Evolutionary conservation across 2,329 filamentous ascomycete species (phyloP).

Genomic region (Fulvia fulva): DNA sequence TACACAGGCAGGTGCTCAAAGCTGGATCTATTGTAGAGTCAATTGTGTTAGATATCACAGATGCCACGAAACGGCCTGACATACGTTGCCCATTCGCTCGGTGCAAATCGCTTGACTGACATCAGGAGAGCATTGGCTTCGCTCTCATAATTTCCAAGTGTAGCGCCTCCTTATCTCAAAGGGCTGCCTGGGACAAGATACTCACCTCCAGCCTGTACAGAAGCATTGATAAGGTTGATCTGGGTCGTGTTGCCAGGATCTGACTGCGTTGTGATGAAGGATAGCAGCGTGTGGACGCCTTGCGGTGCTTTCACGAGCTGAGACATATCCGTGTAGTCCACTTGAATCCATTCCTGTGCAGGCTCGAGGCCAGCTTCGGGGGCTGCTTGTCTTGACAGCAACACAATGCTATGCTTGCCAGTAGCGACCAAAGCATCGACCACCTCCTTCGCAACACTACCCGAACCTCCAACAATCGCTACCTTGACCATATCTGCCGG

Average conservation of each 20-base stretch:
- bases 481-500: constrained; percentile 41
- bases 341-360: constrained; percentile 3
- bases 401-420: constrained; percentile 50
- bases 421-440: constrained; percentile 48
- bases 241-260: constrained; percentile 10
- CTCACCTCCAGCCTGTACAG: constrained; percentile 3
- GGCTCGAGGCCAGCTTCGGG: not conserved
- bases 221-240: constrained; percentile 13
- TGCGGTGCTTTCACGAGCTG: not conserved
- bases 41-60: too few species aligned
- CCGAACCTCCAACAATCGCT: constrained; percentile 44
- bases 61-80: too few species aligned
- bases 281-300: constrained; percentile 12
- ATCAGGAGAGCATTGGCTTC: too few species aligned
- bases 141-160: too few species aligned
- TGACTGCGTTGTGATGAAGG: constrained; percentile 14
- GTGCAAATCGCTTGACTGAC: constrained; percentile 14
- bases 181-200: too few species aligned
- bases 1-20: constrained; percentile 44
- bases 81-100: too few species aligned
- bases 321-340: not conserved
- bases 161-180: too few species aligned
- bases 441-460: constrained; percentile 51
- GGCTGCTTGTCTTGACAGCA: constrained; percentile 44
- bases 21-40: constrained; percentile 6